A percentile compares a stretch with the other conserved stretches of the same genome.
phyloP scores from a whole-genome alignment of 192 early-diverging fungal genomes.

The Anaeromyces robustus region DNA sequence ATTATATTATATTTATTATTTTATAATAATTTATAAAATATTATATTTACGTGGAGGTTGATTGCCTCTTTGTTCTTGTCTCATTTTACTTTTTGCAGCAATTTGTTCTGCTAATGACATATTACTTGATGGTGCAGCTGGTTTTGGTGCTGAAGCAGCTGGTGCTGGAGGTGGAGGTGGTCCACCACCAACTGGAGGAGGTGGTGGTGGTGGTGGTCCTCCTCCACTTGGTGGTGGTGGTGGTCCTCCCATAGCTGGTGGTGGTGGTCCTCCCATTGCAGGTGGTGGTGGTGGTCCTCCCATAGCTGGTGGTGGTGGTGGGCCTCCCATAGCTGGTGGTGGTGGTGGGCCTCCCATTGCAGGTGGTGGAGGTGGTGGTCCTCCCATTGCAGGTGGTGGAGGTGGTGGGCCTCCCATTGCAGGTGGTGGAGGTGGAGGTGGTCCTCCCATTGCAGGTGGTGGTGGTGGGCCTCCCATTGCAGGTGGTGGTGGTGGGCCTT shows the following conservation, averaged over 20 bases:
- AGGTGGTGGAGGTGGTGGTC: too few species aligned
- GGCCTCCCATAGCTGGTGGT: background rate
- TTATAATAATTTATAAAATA: background rate
- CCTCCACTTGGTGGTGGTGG: background rate
- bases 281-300: background rate
- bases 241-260: background rate
- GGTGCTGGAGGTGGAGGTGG: background rate
- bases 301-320: background rate
- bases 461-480: too few species aligned
- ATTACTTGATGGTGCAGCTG: background rate
- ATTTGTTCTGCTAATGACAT: background rate
- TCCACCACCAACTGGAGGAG: background rate
- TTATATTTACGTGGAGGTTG: background rate
- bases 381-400: too few species aligned
- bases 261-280: background rate
- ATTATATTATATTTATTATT: too few species aligned
- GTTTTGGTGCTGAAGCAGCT: background rate
- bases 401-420: too few species aligned
- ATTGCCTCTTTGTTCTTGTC: background rate
- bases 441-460: too few species aligned
- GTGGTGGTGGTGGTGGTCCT: background rate
- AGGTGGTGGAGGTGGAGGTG: too few species aligned
- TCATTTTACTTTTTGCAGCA: background rate
- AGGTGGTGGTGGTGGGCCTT: too few species aligned
- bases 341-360: background rate